Evolutionary conservation across 1,284 basidiomycete species (phyloP).

Genomic region (Cryptococcus sp.): DNA sequence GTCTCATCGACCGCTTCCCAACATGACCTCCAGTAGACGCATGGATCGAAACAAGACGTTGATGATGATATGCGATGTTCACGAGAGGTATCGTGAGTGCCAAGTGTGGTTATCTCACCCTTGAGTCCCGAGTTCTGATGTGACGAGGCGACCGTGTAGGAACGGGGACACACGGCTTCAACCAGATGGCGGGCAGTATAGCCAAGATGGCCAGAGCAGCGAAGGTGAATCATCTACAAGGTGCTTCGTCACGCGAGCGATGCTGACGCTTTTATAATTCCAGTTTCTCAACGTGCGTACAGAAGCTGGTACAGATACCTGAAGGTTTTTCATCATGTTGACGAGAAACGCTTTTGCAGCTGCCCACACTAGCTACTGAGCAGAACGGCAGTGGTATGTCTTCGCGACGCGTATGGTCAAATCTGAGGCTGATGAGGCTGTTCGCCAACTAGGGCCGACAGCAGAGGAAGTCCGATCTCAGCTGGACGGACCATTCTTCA

Average conservation of each 20-base stretch:
- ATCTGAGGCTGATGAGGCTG: neutral
- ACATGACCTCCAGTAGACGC: neutral
- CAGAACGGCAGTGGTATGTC: conserved; percentile 73
- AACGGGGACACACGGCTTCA: conserved; percentile 64
- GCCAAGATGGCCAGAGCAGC: conserved; percentile 77
- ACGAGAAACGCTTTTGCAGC: conserved; percentile 58
- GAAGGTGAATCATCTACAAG: conserved; percentile 56
- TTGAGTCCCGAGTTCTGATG: no score
- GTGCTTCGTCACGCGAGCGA: neutral
- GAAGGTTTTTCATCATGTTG: neutral
- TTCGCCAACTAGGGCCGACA: neutral
- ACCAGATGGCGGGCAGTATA: conserved; percentile 66
- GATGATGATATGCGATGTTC: conserved; percentile 78
- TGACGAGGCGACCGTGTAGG: conserved; percentile 11
- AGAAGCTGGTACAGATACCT: no score
- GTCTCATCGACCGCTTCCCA: neutral
- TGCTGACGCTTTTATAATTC: neutral
- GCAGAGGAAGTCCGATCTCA: neutral
- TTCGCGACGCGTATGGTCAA: conserved; percentile 53
- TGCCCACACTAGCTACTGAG: conserved; percentile 77
- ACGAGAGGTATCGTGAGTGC: conserved; percentile 68
- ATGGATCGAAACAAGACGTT: conserved; percentile 55
- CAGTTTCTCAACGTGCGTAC: conserved; percentile 12
- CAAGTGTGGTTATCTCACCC: no score
- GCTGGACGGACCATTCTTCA: conserved; percentile 41